phyloP scores from a whole-genome alignment of 2,329 filamentous ascomycete genomes.

The Colletotrichum sp. region DNA sequence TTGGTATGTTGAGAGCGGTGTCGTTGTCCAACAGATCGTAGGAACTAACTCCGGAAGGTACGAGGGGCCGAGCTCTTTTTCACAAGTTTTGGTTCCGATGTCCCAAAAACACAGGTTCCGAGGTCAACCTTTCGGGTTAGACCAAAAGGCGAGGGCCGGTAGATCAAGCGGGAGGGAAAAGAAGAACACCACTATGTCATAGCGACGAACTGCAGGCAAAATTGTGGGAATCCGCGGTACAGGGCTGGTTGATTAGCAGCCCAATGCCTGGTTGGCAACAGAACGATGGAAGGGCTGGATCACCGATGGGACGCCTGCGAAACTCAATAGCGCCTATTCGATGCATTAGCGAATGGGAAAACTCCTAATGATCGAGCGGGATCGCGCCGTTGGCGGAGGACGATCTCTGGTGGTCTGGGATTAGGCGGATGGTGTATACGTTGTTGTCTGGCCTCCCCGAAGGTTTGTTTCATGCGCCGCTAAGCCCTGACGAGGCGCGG shows the following conservation, averaged over 20 bases:
- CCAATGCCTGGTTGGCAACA: neutral
- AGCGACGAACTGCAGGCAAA: slow-evolving; percentile 10
- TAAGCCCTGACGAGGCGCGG: neutral
- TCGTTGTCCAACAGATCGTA: neutral
- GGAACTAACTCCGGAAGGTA: neutral
- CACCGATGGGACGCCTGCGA: slow-evolving; percentile 17
- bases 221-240: neutral
- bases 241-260: neutral
- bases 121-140: neutral
- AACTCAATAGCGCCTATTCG: neutral
- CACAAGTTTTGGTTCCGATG: neutral
- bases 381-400: neutral
- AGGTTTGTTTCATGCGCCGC: slow-evolving; percentile 19
- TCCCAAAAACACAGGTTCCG: neutral
- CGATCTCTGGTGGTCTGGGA: neutral
- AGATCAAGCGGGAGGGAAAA: neutral
- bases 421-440: neutral
- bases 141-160: neutral
- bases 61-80: slow-evolving; percentile 9
- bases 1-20: neutral
- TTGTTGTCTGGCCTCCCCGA: slow-evolving; percentile 7
- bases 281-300: neutral
- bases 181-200: slow-evolving; percentile 1
- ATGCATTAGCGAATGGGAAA: neutral
- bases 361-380: neutral